Evolutionary conservation across 2,329 filamentous ascomycete species (phyloP).

Genomic region (Lachnellula subtilissima): DNA sequence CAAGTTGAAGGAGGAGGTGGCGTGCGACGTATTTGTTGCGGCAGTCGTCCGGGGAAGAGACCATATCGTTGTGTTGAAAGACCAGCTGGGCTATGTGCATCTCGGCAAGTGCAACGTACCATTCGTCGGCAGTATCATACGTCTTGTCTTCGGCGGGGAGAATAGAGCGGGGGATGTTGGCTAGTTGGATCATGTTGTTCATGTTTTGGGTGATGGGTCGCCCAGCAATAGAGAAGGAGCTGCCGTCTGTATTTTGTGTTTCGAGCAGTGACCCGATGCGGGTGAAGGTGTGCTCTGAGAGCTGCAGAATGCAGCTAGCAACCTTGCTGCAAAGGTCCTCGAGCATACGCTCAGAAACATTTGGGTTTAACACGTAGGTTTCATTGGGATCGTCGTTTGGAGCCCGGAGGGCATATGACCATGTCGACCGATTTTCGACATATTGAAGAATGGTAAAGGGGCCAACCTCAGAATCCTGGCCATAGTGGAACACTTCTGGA

Average conservation of each 20-base stretch:
- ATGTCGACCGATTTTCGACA: constrained; percentile 4
- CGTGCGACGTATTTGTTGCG: background rate
- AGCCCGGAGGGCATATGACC: constrained; percentile 31
- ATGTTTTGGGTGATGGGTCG: background rate
- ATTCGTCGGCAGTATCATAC: background rate
- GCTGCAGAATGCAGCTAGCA: background rate
- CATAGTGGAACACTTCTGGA: too few species aligned
- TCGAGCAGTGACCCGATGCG: background rate
- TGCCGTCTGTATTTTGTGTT: too few species aligned
- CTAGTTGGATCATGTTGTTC: background rate
- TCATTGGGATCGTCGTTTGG: constrained; percentile 25
- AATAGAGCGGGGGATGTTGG: background rate
- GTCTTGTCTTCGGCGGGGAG: background rate
- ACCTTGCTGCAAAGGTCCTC: constrained; percentile 2
- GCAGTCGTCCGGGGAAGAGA: background rate
- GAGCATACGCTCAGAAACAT: constrained; percentile 8
- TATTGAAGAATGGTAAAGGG: too few species aligned
- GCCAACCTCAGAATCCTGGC: too few species aligned
- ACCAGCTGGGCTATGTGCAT: background rate
- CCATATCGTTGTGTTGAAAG: background rate
- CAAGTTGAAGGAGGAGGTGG: background rate
- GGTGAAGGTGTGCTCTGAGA: constrained; percentile 1
- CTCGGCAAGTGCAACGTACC: background rate
- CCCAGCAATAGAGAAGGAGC: background rate
- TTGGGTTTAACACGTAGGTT: constrained; percentile 28